Evolutionary conservation across 257 asterid genomes (phyloP).

Genomic region (Solanum infundibuliforme): DNA sequence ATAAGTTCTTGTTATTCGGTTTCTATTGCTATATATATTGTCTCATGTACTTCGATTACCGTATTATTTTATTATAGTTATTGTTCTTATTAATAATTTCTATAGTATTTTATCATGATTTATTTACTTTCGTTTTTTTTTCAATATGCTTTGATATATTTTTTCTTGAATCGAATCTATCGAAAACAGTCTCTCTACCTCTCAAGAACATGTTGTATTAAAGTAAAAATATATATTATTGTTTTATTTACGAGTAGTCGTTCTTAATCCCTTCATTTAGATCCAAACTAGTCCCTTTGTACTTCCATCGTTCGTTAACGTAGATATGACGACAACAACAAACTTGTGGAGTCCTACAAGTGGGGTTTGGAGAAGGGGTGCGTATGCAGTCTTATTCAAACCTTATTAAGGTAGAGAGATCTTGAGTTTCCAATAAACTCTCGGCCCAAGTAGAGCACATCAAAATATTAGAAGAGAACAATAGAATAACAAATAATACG

Average conservation of each 20-base stretch:
- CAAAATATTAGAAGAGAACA: not conserved
- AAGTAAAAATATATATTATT: not conserved
- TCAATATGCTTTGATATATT: not conserved
- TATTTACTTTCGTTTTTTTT: fast-evolving
- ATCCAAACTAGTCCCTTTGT: not conserved
- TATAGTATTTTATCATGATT: not conserved
- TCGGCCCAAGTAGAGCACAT: not conserved
- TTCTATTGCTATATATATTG: too few species aligned
- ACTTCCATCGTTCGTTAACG: not conserved
- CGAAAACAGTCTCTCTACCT: fast-evolving
- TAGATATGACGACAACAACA: not conserved
- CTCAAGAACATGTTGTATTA: not conserved
- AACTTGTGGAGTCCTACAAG: not conserved
- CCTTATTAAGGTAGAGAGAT: not conserved
- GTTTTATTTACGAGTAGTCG: not conserved
- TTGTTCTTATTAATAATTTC: not conserved
- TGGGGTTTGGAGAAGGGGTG: not conserved
- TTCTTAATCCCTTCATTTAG: not conserved
- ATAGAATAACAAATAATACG: not conserved
- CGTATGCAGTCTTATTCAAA: not conserved
- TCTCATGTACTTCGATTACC: too few species aligned
- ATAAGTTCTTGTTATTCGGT: too few species aligned
- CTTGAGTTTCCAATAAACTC: not conserved
- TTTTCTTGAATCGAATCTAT: not conserved
- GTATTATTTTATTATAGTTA: not conserved